Percentiles rank a stretch among this genome's conserved stretches.
phyloP scores from a whole-genome alignment of 495 filamentous ascomycete genomes.

The Platismatia glauca region DNA sequence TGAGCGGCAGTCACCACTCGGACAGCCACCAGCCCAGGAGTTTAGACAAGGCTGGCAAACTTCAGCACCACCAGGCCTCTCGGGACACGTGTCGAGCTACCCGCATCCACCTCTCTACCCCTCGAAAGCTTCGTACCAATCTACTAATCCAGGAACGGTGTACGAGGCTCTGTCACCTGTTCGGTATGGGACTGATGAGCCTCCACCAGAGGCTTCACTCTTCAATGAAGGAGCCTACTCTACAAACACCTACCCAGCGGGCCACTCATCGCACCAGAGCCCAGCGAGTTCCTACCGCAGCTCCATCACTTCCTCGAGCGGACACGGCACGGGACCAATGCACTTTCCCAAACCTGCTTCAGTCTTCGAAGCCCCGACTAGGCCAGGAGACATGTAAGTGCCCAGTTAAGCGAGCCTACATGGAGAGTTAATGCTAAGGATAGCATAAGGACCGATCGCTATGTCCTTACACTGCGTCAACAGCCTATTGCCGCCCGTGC shows the following conservation, averaged over 20 bases:
- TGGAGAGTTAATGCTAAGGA: constrained; percentile 6
- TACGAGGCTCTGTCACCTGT: constrained; percentile 21
- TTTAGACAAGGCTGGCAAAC: constrained; percentile 3
- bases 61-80: background rate
- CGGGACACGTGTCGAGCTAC: constrained; percentile 9
- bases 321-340: constrained; percentile 10
- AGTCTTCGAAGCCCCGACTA: constrained; percentile 2
- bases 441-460: constrained; percentile 29
- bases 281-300: constrained; percentile 17
- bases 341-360: constrained; percentile 4
- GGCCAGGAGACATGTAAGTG: constrained; percentile 13
- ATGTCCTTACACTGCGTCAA: constrained; percentile 69
- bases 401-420: no score
- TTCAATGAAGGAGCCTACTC: constrained; percentile 19
- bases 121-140: constrained; percentile 19
- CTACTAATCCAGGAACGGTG: constrained; percentile 19
- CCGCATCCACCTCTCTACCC: constrained; percentile 20
- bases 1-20: background rate
- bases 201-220: constrained; percentile 13
- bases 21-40: constrained; percentile 7
- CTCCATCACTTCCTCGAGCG: constrained; percentile 19
- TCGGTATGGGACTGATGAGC: constrained; percentile 11
- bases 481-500: constrained; percentile 84
- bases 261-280: constrained; percentile 12
- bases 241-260: constrained; percentile 6